phyloP scores from a whole-genome alignment of 352 stramenopile species.

The Globisporangium iwayamae region DNA sequence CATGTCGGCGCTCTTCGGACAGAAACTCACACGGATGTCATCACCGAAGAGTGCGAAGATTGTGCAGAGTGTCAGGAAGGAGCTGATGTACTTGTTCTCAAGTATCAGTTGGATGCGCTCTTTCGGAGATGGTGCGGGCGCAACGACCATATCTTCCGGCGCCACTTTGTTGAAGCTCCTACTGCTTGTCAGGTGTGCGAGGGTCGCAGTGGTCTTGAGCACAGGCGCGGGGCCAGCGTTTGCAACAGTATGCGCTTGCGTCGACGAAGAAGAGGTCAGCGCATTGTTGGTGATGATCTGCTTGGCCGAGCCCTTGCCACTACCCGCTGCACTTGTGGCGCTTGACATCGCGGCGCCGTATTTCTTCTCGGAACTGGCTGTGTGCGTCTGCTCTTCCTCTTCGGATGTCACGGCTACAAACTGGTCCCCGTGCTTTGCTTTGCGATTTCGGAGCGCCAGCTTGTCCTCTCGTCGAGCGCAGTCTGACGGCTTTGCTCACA shows the following conservation, averaged over 20 bases:
- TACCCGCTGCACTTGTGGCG: slow-evolving; percentile 17
- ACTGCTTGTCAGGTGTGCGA: slow-evolving; percentile 35
- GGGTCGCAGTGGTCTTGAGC: slow-evolving; percentile 30
- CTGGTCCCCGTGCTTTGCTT: slow-evolving; percentile 35
- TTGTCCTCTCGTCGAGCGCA: slow-evolving; percentile 17
- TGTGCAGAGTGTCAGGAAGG: slow-evolving; percentile 66
- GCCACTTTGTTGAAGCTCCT: slow-evolving; percentile 68
- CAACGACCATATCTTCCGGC: slow-evolving; percentile 41
- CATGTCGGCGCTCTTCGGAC: slow-evolving; percentile 57
- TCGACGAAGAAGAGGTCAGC: slow-evolving; percentile 10
- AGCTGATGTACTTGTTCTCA: slow-evolving; percentile 70
- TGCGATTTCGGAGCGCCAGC: slow-evolving; percentile 41
- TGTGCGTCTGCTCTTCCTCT: slow-evolving; percentile 22
- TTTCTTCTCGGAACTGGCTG: slow-evolving; percentile 15
- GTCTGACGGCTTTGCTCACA: slow-evolving; percentile 9
- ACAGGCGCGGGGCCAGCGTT: slow-evolving; percentile 24
- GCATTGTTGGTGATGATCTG: slow-evolving; percentile 6
- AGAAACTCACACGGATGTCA: slow-evolving; percentile 73
- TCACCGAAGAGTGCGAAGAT: slow-evolving; percentile 88
- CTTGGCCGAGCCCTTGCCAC: slow-evolving; percentile 11
- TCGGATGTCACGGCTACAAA: slow-evolving; percentile 29
- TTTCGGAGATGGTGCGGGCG: slow-evolving; percentile 31
- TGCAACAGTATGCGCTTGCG: neutral
- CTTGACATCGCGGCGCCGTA: slow-evolving; percentile 26
- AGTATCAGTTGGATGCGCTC: slow-evolving; percentile 49